Conservation (phyloP, 2,329 filamentous ascomycete species). For the Trichophyton simii region DNA sequence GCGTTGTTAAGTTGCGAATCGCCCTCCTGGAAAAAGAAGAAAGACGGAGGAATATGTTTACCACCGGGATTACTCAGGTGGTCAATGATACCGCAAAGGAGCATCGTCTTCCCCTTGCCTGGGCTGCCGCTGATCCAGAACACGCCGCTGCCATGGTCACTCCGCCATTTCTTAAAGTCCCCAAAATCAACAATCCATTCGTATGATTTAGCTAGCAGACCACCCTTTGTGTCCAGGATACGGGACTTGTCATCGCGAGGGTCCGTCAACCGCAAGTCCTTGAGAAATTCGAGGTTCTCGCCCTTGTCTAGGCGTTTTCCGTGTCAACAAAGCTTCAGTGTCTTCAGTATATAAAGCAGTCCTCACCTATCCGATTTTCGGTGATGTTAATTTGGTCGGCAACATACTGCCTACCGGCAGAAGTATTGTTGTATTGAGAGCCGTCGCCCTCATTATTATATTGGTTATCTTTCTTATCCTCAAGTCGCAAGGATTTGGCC, state of each 20-base stretch:
- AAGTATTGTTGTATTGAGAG: too few species aligned
- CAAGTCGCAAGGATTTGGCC: too few species aligned
- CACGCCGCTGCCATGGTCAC: not conserved
- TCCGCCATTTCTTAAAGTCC: not conserved
- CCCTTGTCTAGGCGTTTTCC: too few species aligned
- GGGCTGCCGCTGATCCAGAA: conserved; percentile 30
- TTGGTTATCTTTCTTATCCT: too few species aligned
- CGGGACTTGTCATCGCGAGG: not conserved
- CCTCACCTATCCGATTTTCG: too few species aligned
- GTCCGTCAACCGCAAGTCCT: not conserved
- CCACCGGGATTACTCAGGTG: conserved; percentile 8
- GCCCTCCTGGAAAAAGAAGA: conserved; percentile 33
- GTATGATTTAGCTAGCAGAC: not conserved
- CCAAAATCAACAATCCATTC: not conserved
- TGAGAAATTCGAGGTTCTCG: not conserved
- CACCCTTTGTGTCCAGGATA: not conserved
- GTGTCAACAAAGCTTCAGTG: too few species aligned
- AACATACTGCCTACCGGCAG: too few species aligned
- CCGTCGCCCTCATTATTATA: too few species aligned
- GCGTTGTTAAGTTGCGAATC: conserved; percentile 29
- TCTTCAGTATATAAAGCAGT: too few species aligned
- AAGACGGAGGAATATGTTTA: conserved; percentile 9
- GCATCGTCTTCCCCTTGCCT: conserved; percentile 33
- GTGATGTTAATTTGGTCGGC: too few species aligned
- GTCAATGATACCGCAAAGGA: conserved; percentile 24